phyloP scores from a whole-genome alignment of 495 filamentous ascomycete species.

The Lasiosphaeris hirsuta region DNA sequence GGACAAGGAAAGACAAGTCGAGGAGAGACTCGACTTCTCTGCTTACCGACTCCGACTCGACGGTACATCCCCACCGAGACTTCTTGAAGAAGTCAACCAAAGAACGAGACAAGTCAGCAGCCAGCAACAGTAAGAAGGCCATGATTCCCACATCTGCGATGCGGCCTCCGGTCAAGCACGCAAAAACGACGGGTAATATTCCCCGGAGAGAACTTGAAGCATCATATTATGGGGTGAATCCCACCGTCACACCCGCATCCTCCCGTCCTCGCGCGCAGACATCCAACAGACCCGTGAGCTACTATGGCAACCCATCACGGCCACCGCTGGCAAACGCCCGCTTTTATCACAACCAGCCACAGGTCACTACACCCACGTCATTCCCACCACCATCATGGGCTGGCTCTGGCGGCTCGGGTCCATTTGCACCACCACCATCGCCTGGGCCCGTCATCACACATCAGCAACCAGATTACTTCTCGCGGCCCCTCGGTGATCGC shows the following conservation, averaged over 20 bases:
- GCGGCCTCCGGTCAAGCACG: conserved; percentile 27
- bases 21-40: conserved; percentile 35
- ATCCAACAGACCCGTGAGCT: conserved; percentile 31
- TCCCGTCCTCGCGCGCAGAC: conserved; percentile 41
- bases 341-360: conserved; percentile 21
- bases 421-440: conserved; percentile 18
- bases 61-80: conserved; percentile 31
- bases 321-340: conserved; percentile 31
- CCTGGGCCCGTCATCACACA: conserved; percentile 21
- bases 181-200: conserved; percentile 26
- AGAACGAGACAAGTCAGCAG: conserved; percentile 27
- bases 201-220: conserved; percentile 32
- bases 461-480: conserved; percentile 28
- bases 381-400: conserved; percentile 25
- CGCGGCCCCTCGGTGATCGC: conserved; percentile 33
- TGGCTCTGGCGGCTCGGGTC: conserved; percentile 6
- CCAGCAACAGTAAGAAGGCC: conserved; percentile 24
- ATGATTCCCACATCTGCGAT: conserved; percentile 23
- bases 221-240: conserved; percentile 38
- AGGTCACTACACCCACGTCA: conserved; percentile 12
- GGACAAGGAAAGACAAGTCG: conserved; percentile 34
- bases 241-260: conserved; percentile 29
- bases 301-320: conserved; percentile 32
- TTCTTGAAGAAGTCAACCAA: conserved; percentile 29
- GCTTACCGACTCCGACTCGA: conserved; percentile 45